A percentile compares a stretch with the other conserved stretches of the same genome.
Evolutionary conservation across 2,329 filamentous ascomycete species (phyloP).

Genomic region (Setomelanomma holmii): DNA sequence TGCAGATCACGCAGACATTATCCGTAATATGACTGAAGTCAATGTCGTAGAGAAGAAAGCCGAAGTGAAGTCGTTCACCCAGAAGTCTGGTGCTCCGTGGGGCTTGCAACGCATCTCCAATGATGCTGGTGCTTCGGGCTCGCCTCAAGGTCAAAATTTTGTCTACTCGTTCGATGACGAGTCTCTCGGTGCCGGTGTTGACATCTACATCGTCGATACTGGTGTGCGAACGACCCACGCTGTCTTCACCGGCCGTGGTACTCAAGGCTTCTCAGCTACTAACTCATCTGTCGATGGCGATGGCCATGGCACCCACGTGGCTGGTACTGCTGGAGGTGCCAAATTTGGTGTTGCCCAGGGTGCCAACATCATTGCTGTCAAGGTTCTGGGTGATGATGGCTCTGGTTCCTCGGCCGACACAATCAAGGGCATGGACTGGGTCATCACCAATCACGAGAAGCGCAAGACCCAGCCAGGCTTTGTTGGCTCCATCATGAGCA

Average conservation of each 20-base stretch:
- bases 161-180: constrained; percentile 51
- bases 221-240: constrained; percentile 56
- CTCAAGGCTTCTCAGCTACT: constrained; percentile 50
- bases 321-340: constrained; percentile 54
- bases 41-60: constrained; percentile 51
- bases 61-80: constrained; percentile 39
- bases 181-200: constrained; percentile 51
- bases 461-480: constrained; percentile 49
- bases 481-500: constrained; percentile 56
- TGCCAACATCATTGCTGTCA: constrained; percentile 59
- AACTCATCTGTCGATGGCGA: constrained; percentile 48
- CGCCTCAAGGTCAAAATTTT: constrained; percentile 42
- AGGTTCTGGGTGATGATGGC: constrained; percentile 57
- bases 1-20: constrained; percentile 47
- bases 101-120: constrained; percentile 56
- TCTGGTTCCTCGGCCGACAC: constrained; percentile 56
- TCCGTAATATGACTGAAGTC: constrained; percentile 51
- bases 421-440: constrained; percentile 59
- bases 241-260: constrained; percentile 54
- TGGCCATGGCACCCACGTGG: constrained; percentile 58
- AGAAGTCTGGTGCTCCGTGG: constrained; percentile 52
- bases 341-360: constrained; percentile 57
- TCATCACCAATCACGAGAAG: constrained; percentile 53
- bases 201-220: constrained; percentile 59
- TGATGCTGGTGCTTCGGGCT: constrained; percentile 41